Base-by-base conservation (phyloP, 2,329 filamentous ascomycete species). In the Diaporthe helianthi region DNA sequence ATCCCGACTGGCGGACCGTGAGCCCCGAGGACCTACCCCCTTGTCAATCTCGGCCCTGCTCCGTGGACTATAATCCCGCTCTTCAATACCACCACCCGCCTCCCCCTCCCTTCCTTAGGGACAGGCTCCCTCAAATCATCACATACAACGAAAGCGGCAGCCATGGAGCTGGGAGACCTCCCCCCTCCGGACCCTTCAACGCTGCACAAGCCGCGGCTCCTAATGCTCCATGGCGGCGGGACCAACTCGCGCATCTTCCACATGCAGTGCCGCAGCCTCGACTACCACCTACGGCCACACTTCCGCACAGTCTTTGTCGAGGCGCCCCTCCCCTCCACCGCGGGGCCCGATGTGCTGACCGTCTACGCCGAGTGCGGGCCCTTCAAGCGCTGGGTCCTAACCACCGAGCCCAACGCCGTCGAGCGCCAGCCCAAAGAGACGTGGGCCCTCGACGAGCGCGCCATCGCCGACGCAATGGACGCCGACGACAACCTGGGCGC, bases 221-320 rank as follows among this genome's bases (percentile, higher is more conserved):
- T 94, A 73, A 94, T 91, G 79, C 88, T 94, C n/a, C 92, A 94
- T 78, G 92, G 92, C 76, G 92, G 92, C 74, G 92, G 92, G 71
- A 89, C 90, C 72, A 93, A 91, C 75, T 89, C 85, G n/a, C 76
- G 83, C 49, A 87, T 93, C 77, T 94, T 94, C 81, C 82, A 85
- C 71, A 78, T 85, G 13, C 92, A 94, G 80, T 88, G 89, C 73
- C 91, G 92, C 71, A 81, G 81, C 72, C 74, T 87, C 66, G 77
- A 79, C 61, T 73, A 76, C 36, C 77, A 76, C 31, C 85, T 93
- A 0, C 76, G 80, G 53, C 78, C 84, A 8, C 79, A 84, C 54
- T 93, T 93, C 78, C 89, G 92, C 49, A 85, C 94, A 72, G 88
- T 92, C 75, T 95, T 91, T 80, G 88, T 87, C 72, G 87, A 94